phyloP scores from a whole-genome alignment of 208 protist genomes.

The Phytomonas francai region DNA sequence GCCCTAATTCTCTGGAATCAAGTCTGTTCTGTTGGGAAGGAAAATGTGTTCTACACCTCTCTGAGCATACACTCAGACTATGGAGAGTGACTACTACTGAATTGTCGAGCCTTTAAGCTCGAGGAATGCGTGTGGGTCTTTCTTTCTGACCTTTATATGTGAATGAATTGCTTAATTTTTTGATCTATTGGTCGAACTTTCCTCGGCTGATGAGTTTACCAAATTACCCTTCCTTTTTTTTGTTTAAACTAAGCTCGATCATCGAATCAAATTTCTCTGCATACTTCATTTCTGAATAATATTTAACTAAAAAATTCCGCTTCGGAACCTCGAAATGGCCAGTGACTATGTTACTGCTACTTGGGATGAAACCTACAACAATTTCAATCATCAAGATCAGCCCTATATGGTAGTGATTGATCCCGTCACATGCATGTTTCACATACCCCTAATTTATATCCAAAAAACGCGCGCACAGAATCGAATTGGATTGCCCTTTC shows the following conservation, averaged over 20 bases:
- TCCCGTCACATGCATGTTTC: conserved; percentile 64
- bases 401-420: conserved; percentile 64
- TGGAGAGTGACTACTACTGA: no score
- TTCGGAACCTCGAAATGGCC: neutral
- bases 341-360: neutral
- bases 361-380: neutral
- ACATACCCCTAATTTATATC: conserved; percentile 48
- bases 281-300: neutral
- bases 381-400: neutral
- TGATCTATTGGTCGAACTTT: no score
- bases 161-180: no score
- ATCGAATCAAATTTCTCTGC: neutral
- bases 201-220: no score
- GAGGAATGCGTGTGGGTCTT: no score
- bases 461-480: conserved; percentile 49
- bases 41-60: neutral
- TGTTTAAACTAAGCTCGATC: no score
- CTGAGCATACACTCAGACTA: neutral
- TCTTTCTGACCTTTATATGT: no score
- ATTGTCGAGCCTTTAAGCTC: no score
- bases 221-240: no score
- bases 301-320: neutral
- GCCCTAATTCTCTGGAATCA: neutral
- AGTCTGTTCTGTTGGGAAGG: neutral
- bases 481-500: conserved; percentile 43